Base-by-base conservation (phyloP, 768 basidiomycete genomes). In the Tylopilus balloui region DNA sequence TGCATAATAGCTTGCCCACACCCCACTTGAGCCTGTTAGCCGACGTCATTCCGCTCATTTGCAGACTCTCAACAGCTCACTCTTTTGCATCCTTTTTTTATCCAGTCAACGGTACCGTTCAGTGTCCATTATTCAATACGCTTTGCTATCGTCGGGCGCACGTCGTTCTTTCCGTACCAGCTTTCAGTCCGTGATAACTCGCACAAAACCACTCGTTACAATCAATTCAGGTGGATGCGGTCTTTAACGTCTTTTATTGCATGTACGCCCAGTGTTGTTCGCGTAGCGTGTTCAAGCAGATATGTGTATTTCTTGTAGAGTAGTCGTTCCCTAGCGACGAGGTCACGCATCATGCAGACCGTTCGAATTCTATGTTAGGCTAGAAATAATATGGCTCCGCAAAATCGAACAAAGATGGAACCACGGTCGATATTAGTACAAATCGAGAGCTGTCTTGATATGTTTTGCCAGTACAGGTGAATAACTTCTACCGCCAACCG, bases 281-380 rank as follows among this genome's bases (percentile, higher is more conserved):
- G 23, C 23, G 44, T 28, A 42, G 15, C 25, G 35, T 55, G 43
- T 48, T 15, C 20, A 34, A 39, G 47, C 46, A 60, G 25, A 20
- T 43, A 55, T 19, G 27, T 60, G 50, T 62, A 59, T 37, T 45
- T 58, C 44, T 52, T 51, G 50, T 63, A 58, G 43, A 61, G 24
- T 48, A 52, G 43, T 15, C 25, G 24, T 40, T 42, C 19, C 31
- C 11, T 47, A 23, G 31, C 34, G 23, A 50, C 53, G 40, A 51
- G 35, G 27, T n/a, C 28, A 17, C 20, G 47, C 19, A 37, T 15
- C 12, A 15, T 28, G 31, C 32, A 36, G 27, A 23, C 27, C 24
- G 20, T 43, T 11, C 10, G 34, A 40, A 19, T 53, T 57, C 56
- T 25, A 24, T 46, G 31, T 38, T 45, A 47, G 19, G 31, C 24